Conservation (phyloP, 2,329 filamentous ascomycete species). For the Aspergillus transmontanensis region DNA sequence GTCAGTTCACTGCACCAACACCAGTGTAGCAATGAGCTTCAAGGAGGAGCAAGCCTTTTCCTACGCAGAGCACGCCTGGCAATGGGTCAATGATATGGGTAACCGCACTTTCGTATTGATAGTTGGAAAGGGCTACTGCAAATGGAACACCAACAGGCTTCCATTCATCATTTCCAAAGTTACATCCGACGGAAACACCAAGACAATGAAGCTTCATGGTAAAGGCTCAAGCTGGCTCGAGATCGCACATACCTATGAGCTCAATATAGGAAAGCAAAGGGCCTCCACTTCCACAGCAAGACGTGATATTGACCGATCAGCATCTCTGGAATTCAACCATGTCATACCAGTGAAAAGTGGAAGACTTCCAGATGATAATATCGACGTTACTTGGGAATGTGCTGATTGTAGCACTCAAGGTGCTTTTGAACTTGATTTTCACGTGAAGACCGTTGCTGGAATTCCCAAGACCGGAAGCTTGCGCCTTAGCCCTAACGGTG, state of each 20-base stretch:
- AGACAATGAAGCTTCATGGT: not conserved
- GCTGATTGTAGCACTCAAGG: not conserved
- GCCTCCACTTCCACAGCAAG: not conserved
- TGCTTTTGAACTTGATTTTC: not conserved
- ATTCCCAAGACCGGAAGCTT: not conserved
- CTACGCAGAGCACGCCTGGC: not conserved
- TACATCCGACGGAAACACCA: not conserved
- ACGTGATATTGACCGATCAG: not conserved
- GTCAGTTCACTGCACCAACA: not conserved
- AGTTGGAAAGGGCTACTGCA: not conserved
- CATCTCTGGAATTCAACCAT: not conserved
- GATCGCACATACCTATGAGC: not conserved
- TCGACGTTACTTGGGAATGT: not conserved
- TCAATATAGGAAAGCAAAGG: not conserved
- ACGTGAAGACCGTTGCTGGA: not conserved
- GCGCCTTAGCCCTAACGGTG: not conserved
- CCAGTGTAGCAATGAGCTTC: not conserved
- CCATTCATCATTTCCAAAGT: not conserved
- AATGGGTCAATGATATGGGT: not conserved
- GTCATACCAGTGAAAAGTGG: not conserved
- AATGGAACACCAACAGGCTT: not conserved
- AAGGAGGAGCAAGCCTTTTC: not conserved
- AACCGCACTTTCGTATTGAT: not conserved
- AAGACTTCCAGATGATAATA: not conserved
- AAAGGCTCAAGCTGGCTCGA: not conserved